A percentile compares a stretch with the other conserved stretches of the same genome.
Conservation (phyloP, 2,329 filamentous ascomycete genomes). For the Pezizomycotina sp. region DNA sequence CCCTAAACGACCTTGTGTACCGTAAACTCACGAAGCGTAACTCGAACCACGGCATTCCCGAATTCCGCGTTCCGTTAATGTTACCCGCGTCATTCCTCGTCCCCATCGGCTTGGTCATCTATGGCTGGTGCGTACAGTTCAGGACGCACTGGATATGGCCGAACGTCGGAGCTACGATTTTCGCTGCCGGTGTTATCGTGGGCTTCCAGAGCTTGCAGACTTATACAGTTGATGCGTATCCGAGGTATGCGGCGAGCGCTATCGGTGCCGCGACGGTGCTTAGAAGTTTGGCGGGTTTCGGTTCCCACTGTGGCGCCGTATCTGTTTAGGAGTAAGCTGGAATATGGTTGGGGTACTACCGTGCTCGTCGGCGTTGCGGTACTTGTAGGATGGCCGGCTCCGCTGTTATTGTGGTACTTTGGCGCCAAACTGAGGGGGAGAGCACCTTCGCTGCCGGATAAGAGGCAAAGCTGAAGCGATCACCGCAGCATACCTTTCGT, state of each 20-base stretch:
- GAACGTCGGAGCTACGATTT: slow-evolving; percentile 41
- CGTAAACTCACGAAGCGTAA: slow-evolving; percentile 26
- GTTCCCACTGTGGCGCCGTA: slow-evolving; percentile 43
- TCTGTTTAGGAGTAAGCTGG: slow-evolving; percentile 32
- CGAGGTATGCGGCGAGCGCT: slow-evolving; percentile 33
- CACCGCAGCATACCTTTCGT: no score
- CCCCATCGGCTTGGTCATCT: slow-evolving; percentile 40
- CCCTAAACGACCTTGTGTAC: slow-evolving; percentile 30
- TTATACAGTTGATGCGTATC: slow-evolving; percentile 43
- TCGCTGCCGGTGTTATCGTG: slow-evolving; percentile 40
- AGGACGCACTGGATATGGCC: slow-evolving; percentile 42
- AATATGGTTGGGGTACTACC: slow-evolving; percentile 37
- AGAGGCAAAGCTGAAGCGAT: no score
- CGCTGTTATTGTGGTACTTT: no score
- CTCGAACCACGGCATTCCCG: slow-evolving; percentile 29
- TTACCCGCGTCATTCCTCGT: slow-evolving; percentile 38
- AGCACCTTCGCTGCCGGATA: no score
- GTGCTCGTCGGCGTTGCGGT: no score
- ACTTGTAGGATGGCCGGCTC: no score
- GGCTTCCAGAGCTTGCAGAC: slow-evolving; percentile 43
- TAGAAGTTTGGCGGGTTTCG: slow-evolving; percentile 39
- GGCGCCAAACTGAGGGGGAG: no score
- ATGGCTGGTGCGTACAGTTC: slow-evolving; percentile 41
- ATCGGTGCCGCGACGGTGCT: slow-evolving; percentile 40
- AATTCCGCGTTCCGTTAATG: slow-evolving; percentile 39